A percentile compares a stretch with the other conserved stretches of the same genome.
Conservation (phyloP, 176 grass and related monocot species). For the Ampelocalamus luodianensis region DNA sequence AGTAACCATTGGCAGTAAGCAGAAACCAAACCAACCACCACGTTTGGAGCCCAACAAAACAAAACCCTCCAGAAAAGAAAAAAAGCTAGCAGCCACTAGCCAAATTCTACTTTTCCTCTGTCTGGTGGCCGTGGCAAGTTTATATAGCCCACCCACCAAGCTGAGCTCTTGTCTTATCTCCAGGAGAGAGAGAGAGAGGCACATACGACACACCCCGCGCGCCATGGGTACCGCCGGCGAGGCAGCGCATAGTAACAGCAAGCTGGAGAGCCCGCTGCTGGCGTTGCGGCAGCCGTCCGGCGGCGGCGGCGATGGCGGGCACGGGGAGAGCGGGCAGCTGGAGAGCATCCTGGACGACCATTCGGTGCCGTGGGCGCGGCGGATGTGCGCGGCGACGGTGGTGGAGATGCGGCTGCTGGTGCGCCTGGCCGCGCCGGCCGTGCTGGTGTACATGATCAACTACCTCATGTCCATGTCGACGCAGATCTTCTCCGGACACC, state of each 20-base stretch:
- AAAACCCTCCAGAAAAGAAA: neutral
- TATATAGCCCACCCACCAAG: neutral
- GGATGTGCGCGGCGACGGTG: constrained; percentile 29
- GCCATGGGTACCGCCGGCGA: neutral
- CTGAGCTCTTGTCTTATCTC: neutral
- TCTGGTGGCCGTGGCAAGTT: neutral
- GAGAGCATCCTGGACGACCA: constrained; percentile 61
- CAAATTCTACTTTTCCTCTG: neutral
- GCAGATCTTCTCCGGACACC: constrained; percentile 75
- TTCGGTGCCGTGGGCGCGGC: constrained; percentile 45
- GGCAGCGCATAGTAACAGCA: neutral
- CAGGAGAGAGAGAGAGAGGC: too few relatives aligned
- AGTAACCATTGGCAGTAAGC: neutral
- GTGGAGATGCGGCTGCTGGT: constrained; percentile 59
- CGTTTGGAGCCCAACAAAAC: neutral
- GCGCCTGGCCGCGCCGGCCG: constrained; percentile 54
- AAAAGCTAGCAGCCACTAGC: neutral
- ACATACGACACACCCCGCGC: neutral
- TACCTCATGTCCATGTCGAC: constrained; percentile 80
- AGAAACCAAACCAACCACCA: neutral
- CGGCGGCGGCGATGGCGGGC: neutral
- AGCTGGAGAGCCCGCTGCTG: constrained; percentile 42
- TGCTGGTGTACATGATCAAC: constrained; percentile 83
- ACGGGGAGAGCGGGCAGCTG: constrained; percentile 40
- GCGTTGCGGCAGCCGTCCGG: neutral